These are phyloP conservation scores for Boletus chippewaensis DNA, from an alignment of 1,284 basidiomycete genomes.

Conservation along the genomic window DNA sequence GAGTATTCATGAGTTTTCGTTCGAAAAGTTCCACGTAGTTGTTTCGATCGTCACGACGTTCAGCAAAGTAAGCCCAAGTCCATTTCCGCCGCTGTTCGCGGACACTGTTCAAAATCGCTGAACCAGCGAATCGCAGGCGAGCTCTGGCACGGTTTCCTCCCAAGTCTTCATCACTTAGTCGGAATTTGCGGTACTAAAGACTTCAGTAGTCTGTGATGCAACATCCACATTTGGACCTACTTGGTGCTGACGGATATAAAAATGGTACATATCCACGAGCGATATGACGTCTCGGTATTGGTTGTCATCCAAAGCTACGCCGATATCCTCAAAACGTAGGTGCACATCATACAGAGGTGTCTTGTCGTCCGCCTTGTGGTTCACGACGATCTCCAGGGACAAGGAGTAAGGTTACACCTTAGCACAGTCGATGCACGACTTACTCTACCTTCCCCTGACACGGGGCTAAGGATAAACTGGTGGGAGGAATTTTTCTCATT, in stretches of 20 bases:
- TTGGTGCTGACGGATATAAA: slow-evolving; percentile 88
- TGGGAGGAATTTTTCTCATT: slow-evolving; percentile 55
- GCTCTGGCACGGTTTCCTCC: slow-evolving; percentile 63
- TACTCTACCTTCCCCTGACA: slow-evolving; percentile 90
- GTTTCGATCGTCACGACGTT: slow-evolving; percentile 83
- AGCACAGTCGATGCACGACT: slow-evolving; percentile 22
- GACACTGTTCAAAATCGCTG: slow-evolving; percentile 81
- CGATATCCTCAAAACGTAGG: slow-evolving; percentile 92
- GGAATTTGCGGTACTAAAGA: slow-evolving; percentile 73
- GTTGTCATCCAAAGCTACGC: slow-evolving; percentile 86
- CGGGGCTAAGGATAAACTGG: slow-evolving; percentile 95
- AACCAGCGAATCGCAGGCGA: slow-evolving; percentile 75
- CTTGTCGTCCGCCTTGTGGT: slow-evolving; percentile 67
- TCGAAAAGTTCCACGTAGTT: slow-evolving; percentile 86
- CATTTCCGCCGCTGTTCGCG: slow-evolving; percentile 81
- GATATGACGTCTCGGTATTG: slow-evolving; percentile 96
- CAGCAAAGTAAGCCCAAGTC: slow-evolving; percentile 90
- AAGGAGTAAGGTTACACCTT: slow-evolving; percentile 4
- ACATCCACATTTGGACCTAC: slow-evolving; percentile 35
- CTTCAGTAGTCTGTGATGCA: slow-evolving; percentile 3
- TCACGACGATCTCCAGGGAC: slow-evolving; percentile 65
- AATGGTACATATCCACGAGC: slow-evolving; percentile 95
- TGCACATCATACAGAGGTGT: slow-evolving; percentile 86
- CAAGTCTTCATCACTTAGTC: slow-evolving; percentile 61
- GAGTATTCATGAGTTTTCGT: slow-evolving; percentile 56